These are phyloP conservation scores for Pulicaria dysenterica DNA, from an alignment of 129 eudicot species.

Conservation along the genomic window DNA sequence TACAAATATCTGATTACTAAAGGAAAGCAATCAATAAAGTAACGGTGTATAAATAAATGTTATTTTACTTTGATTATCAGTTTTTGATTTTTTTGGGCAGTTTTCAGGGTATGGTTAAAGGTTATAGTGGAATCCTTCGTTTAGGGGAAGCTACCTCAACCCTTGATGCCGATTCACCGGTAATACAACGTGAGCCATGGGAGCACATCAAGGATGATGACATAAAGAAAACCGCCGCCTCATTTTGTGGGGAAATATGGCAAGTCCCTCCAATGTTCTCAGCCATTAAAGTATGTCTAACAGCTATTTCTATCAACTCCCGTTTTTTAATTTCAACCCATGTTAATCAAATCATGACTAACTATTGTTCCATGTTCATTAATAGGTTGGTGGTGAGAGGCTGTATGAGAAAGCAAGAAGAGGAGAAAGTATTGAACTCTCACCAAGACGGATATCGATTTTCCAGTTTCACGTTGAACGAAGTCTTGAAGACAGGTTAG, in stretches of 20 bases:
- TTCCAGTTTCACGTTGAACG: conserved; percentile 82
- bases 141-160: conserved; percentile 99
- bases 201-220: conserved; percentile 87
- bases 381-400: conserved; percentile 93
- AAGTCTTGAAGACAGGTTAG: conserved; percentile 85
- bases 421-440: conserved; percentile 95
- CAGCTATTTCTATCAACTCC: conserved; percentile 1
- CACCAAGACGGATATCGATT: conserved; percentile 86
- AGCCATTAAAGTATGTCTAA: conserved; percentile 79
- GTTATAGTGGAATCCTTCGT: conserved; percentile 93
- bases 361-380: conserved; percentile 12
- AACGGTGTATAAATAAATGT: neutral
- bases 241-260: conserved; percentile 96
- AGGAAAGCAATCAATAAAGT: neutral
- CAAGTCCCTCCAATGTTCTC: conserved; percentile 99
- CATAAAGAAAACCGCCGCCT: conserved; percentile 78
- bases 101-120: conserved; percentile 95
- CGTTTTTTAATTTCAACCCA: conserved; percentile 1
- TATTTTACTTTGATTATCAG: neutral
- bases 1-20: neutral
- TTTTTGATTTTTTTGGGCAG: conserved; percentile 44
- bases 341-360: conserved; percentile 4
- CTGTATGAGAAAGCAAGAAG: conserved; percentile 94
- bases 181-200: conserved; percentile 98
- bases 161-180: conserved; percentile 97